These are phyloP conservation scores for Postia placenta DNA, from an alignment of 768 basidiomycete genomes.

Conservation along the genomic window DNA sequence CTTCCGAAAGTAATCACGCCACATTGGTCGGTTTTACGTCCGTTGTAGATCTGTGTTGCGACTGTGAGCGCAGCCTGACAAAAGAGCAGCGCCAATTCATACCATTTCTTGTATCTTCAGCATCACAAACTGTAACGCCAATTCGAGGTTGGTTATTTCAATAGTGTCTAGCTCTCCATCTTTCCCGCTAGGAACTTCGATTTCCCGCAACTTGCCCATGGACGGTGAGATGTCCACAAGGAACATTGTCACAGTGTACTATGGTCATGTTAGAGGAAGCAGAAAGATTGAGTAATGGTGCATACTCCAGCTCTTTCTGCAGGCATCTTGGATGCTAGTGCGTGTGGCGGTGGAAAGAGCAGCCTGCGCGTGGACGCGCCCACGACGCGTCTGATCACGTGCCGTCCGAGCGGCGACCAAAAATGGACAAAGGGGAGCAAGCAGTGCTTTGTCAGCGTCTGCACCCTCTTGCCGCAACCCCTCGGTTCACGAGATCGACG, in stretches of 20 bases:
- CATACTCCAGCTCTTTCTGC: constrained; percentile 77
- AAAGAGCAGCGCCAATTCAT: background rate
- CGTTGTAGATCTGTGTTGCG: constrained; percentile 69
- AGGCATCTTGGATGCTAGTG: constrained; percentile 45
- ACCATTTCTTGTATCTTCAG: constrained; percentile 93
- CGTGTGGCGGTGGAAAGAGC: constrained; percentile 6
- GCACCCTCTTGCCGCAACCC: constrained; percentile 1
- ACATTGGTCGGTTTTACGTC: constrained; percentile 90
- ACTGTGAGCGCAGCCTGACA: background rate
- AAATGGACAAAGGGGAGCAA: background rate
- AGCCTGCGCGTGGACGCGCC: background rate
- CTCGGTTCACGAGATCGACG: constrained; percentile 28
- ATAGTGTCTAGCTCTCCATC: constrained; percentile 43
- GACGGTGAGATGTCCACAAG: constrained; percentile 83
- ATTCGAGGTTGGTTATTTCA: constrained; percentile 74
- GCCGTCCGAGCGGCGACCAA: background rate
- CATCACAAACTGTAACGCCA: constrained; percentile 81
- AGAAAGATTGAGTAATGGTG: constrained; percentile 2
- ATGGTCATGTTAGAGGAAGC: background rate
- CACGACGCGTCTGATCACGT: constrained; percentile 2
- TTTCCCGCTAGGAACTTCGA: constrained; percentile 46
- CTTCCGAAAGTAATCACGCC: constrained; percentile 88
- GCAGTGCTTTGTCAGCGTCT: constrained; percentile 10
- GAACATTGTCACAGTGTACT: constrained; percentile 89
- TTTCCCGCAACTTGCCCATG: constrained; percentile 62